Evolutionary conservation across 1,284 basidiomycete species (phyloP).

Genomic region (Peniophora sp.): DNA sequence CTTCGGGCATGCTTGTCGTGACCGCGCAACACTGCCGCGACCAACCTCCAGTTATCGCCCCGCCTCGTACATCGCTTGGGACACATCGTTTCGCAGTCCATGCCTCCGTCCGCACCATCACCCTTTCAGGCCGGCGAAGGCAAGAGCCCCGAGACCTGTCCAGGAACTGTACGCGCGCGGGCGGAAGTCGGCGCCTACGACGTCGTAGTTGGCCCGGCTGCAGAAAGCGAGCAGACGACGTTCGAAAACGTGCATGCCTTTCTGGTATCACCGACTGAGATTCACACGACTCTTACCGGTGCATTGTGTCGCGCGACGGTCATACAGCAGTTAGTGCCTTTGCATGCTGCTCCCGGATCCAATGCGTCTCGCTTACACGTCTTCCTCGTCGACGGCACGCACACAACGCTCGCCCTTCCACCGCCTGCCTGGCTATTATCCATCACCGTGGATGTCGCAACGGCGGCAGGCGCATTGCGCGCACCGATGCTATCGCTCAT

Average conservation of each 20-base stretch:
- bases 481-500: slow-evolving; percentile 89
- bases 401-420: slow-evolving; percentile 53
- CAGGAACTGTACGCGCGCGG: slow-evolving; percentile 31
- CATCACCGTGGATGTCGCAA: slow-evolving; percentile 47
- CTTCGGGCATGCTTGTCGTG: no score
- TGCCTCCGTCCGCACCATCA: slow-evolving; percentile 49
- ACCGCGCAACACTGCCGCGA: no score
- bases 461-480: slow-evolving; percentile 46
- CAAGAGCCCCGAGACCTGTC: slow-evolving; percentile 32
- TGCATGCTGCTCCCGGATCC: slow-evolving; percentile 40
- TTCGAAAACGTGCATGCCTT: slow-evolving; percentile 48
- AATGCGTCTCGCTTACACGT: slow-evolving; percentile 55
- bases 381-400: slow-evolving; percentile 45
- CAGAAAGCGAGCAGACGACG: slow-evolving; percentile 20
- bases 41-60: slow-evolving; percentile 26
- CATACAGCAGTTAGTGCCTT: slow-evolving; percentile 56
- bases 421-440: slow-evolving; percentile 61
- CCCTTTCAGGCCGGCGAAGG: slow-evolving; percentile 41
- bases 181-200: slow-evolving; percentile 36
- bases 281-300: slow-evolving; percentile 43
- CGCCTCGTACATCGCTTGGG: slow-evolving; percentile 64
- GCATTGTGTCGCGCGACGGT: slow-evolving; percentile 50
- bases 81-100: slow-evolving; percentile 75
- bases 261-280: slow-evolving; percentile 40
- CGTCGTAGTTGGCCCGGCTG: slow-evolving; percentile 36